These are phyloP conservation scores for Alternaria solani DNA, from an alignment of 2,329 filamentous ascomycete genomes.

Conservation along the genomic window DNA sequence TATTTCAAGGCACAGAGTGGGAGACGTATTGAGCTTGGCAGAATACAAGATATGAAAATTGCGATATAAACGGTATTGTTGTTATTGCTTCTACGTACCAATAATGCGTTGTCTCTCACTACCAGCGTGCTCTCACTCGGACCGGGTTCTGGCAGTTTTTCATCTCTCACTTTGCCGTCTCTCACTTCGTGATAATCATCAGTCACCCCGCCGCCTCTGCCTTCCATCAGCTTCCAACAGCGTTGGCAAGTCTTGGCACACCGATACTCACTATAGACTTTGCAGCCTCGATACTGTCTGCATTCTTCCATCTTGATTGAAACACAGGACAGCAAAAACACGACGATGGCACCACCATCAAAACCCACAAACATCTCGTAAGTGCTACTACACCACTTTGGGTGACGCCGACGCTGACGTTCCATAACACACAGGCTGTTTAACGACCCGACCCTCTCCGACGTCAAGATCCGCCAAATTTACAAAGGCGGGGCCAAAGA, in stretches of 20 bases:
- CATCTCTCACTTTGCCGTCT: neutral
- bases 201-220: neutral
- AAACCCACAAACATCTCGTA: neutral
- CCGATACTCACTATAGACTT: neutral
- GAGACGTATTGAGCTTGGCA: neutral
- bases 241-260: neutral
- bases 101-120: neutral
- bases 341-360: neutral
- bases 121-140: neutral
- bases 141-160: neutral
- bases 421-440: conserved; percentile 5
- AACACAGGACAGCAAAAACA: neutral
- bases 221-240: neutral
- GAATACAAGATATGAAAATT: neutral
- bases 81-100: neutral
- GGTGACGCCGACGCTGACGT: neutral
- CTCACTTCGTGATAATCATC: neutral
- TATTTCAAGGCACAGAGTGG: neutral
- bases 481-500: neutral
- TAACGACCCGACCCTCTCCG: conserved; percentile 16
- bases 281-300: neutral
- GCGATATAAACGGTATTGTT: neutral
- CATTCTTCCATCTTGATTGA: neutral
- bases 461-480: conserved; percentile 13
- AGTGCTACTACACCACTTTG: neutral